Percentiles rank a stretch among this genome's conserved stretches.
Evolutionary conservation across 441 rosid species (phyloP).

Genomic region (Flueggea neowawraea): DNA sequence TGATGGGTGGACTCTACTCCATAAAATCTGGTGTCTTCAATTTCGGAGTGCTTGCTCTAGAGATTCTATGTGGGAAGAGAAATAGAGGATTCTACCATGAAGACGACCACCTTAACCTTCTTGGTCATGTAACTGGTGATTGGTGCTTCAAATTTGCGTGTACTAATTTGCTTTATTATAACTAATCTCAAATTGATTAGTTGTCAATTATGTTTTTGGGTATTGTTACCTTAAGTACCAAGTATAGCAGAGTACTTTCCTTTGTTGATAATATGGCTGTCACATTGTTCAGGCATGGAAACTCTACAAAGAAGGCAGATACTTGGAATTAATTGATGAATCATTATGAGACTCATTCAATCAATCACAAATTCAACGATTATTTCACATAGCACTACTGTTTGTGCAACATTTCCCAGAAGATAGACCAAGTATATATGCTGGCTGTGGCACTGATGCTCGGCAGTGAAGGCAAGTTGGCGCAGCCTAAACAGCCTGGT

Average conservation of each 20-base stretch:
- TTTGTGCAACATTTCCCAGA: slow-evolving; percentile 33
- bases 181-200: too few species aligned
- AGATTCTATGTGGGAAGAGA: slow-evolving; percentile 27
- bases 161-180: too few species aligned
- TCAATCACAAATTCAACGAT: slow-evolving; percentile 16
- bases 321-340: slow-evolving; percentile 9
- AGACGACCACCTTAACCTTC: slow-evolving; percentile 25
- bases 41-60: slow-evolving; percentile 34
- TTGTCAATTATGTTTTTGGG: too few species aligned
- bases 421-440: slow-evolving; percentile 40
- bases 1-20: slow-evolving; percentile 28
- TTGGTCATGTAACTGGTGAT: slow-evolving; percentile 30
- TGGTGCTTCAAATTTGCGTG: too few species aligned
- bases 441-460: slow-evolving; percentile 35
- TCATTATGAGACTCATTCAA: background rate
- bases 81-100: slow-evolving; percentile 29
- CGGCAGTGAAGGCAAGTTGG: slow-evolving; percentile 20
- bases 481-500: slow-evolving; percentile 34
- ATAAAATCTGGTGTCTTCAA: slow-evolving; percentile 39
- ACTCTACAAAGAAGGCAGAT: slow-evolving; percentile 19
- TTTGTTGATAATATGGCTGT: background rate
- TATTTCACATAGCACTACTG: slow-evolving; percentile 28
- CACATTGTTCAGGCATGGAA: slow-evolving; percentile 23
- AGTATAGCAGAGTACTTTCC: background rate
- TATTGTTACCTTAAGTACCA: too few species aligned